Percentiles rank a stretch among this genome's conserved stretches.
These are phyloP conservation scores for Cordyceps pruinosa DNA, from an alignment of 2,329 filamentous ascomycete species.

Conservation along the genomic window DNA sequence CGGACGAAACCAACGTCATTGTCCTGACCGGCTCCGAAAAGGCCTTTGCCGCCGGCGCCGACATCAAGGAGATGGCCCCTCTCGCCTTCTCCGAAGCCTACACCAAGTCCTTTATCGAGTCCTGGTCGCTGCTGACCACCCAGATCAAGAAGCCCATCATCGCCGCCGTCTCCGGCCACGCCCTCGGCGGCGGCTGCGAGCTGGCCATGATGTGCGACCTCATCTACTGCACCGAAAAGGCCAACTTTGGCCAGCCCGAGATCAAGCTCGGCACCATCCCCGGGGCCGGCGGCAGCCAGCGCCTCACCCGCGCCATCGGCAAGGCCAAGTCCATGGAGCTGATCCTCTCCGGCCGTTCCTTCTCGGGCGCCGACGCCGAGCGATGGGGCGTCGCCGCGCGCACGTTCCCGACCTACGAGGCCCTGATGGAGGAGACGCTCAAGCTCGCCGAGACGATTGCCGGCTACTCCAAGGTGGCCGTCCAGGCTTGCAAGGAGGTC, in stretches of 20 bases:
- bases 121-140: constrained; percentile 81
- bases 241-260: constrained; percentile 94
- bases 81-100: constrained; percentile 86
- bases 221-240: constrained; percentile 76
- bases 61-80: constrained; percentile 98
- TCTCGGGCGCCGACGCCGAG: constrained; percentile 76
- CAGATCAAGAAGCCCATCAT: constrained; percentile 90
- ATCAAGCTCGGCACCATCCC: constrained; percentile 92
- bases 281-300: constrained; percentile 84
- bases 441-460: constrained; percentile 87
- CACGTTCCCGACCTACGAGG: constrained; percentile 72
- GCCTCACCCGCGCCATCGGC: constrained; percentile 74
- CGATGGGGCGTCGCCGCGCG: constrained; percentile 86
- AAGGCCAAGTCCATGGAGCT: constrained; percentile 89
- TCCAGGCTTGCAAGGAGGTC: constrained; percentile 91
- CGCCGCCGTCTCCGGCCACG: constrained; percentile 88
- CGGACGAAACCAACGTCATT: constrained; percentile 65
- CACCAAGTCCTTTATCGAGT: constrained; percentile 85
- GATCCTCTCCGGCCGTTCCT: constrained; percentile 77
- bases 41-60: constrained; percentile 90
- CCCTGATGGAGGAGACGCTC: constrained; percentile 72
- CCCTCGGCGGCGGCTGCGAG: constrained; percentile 91
- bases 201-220: constrained; percentile 97
- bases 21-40: constrained; percentile 82
- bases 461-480: constrained; percentile 74